Evolutionary conservation across 83 land plant genomes (phyloP), one percentile per base, ranked within the genome.

Genomic region (Thuja plicata): DNA sequence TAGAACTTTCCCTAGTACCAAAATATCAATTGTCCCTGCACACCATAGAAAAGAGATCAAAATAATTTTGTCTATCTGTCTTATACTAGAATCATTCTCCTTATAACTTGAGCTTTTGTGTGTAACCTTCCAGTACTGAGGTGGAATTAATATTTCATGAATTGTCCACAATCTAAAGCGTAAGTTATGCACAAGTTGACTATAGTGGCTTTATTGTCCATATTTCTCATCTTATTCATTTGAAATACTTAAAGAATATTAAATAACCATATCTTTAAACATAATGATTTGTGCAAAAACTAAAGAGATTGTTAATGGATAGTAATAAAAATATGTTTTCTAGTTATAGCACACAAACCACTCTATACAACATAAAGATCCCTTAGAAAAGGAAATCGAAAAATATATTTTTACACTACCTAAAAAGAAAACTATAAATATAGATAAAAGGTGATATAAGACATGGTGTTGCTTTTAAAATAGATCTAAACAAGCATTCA

Each of bases 391-490:
- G 48, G 84, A 45, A 40, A 43, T 2, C 7, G 19, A 35, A 81
- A 40, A 81, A 43, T n/a, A 21, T 43, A 16, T 35, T 78, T 84
- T 24, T n/a, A n/a, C 7, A 38, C 41, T 86, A 5, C 3, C 54
- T 30, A 24, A 21, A 85, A 19, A n/a, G n/a, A 89, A 55, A 83
- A 82, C 82, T 83, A 48, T 30, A 80, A 81, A 11, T 89, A 27
- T 71, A 74, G 48, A 83, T 15, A n/a, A 32, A 2, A 46, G 43
- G 30, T 79, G 12, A 27, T 46, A 27, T 38, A 41, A 21, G 30
- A n/a, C n/a, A n/a, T n/a, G n/a, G n/a, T n/a, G n/a, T n/a, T n/a
- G n/a, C n/a, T n/a, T n/a, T n/a, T n/a, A n/a, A n/a, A n/a, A n/a
- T n/a, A n/a, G n/a, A n/a, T n/a, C n/a, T n/a, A n/a, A n/a, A n/a